Base-by-base conservation (phyloP, 169 alveolate genomes). In the Plasmodium gallinaceum region DNA sequence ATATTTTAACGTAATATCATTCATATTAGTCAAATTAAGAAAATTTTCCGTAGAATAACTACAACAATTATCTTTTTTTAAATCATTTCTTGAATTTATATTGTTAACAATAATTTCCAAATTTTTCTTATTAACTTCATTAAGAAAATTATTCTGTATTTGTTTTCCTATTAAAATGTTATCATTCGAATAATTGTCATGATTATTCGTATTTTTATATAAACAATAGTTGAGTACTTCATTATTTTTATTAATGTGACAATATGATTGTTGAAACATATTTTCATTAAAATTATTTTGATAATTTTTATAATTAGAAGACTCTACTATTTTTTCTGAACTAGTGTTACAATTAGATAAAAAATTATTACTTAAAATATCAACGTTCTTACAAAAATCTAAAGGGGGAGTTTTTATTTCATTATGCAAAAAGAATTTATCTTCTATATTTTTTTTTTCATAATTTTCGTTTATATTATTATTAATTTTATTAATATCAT, bases 351-450 rank as follows among this genome's bases (percentile, higher is more conserved):
- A 60, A 32, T 74, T 58, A n/a, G 58, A 10, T 42, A 14, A 42
- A 48, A 61, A 16, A 43, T 58, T 48, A 39, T 18, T 64, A 71
- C 26, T 71, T 14, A 52, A 10, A 20, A 24, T 51, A 7, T 39
- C 88, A 14, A 26, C 22, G n/a, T 74, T 60, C 60, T 24, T 24
- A 72, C 7, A 60, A 64, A 39, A 39, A 48, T 60, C 62, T 48
- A 58, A 48, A 1, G 39, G 51, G 8, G 88, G 72, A 14, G 88
- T 61, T 64, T 74, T 60, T n/a, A 46, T 39, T 7, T 71, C 83
- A 42, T 74, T 74, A 9, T 3, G 61, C 18, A 20, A 74, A 48
- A 74, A 74, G 26, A 20, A 58, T 14, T 74, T 58, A 60, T 74
- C 72, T 74, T 74, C 42, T 22, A 58, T 60, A 43, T 48, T 60